These are phyloP conservation scores for Colletotrichum falcatum DNA, from an alignment of 2,329 filamentous ascomycete genomes.

Conservation along the genomic window DNA sequence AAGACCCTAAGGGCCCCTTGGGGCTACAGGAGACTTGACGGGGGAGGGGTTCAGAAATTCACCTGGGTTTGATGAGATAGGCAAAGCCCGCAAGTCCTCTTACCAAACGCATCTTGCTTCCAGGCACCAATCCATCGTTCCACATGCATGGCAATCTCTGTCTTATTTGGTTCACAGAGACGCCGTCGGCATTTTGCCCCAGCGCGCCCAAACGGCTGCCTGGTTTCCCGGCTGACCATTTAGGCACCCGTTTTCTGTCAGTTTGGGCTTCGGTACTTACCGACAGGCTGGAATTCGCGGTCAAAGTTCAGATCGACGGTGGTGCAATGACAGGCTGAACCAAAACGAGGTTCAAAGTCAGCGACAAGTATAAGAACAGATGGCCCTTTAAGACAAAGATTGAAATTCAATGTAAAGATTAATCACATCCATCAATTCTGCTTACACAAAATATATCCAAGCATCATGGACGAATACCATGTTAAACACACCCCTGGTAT, in stretches of 20 bases:
- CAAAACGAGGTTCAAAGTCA: background rate
- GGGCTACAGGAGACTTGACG: too few relatives aligned
- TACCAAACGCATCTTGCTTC: background rate
- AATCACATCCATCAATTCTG: too few relatives aligned
- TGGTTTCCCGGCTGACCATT: slow-evolving; percentile 4
- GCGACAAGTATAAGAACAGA: background rate
- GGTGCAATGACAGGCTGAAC: too few relatives aligned
- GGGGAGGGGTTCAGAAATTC: too few relatives aligned
- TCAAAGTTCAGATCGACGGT: too few relatives aligned
- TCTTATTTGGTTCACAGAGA: background rate
- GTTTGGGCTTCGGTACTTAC: background rate
- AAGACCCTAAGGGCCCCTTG: too few relatives aligned
- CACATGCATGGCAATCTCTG: too few relatives aligned
- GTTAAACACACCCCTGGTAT: slow-evolving; percentile 30
- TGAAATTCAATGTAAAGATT: background rate
- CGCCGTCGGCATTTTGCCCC: background rate
- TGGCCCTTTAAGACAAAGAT: too few relatives aligned
- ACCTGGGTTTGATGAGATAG: too few relatives aligned
- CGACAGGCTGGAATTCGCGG: background rate
- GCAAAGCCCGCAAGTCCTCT: background rate
- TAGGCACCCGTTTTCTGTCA: slow-evolving; percentile 11
- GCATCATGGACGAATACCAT: slow-evolving; percentile 28
- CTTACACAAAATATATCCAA: background rate
- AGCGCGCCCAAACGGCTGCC: background rate
- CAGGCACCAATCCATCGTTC: background rate